These are phyloP conservation scores for Lasiosphaeriaceae sp. DNA, from an alignment of 495 filamentous ascomycete genomes.

Conservation along the genomic window DNA sequence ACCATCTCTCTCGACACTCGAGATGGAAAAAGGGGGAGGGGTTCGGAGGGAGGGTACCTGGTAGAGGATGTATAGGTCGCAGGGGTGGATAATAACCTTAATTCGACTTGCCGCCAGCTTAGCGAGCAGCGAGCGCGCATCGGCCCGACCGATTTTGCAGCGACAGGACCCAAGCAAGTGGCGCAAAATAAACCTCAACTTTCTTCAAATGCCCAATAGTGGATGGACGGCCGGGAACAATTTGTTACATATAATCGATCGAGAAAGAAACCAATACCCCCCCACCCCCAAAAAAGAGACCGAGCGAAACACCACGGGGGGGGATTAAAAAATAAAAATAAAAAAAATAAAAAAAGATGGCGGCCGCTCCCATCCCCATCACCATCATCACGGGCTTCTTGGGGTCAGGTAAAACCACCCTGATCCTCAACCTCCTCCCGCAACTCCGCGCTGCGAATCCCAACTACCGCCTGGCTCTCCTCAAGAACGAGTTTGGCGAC, in stretches of 20 bases:
- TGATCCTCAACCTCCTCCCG: constrained; percentile 83
- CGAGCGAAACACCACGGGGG: too few species aligned
- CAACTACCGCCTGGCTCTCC: constrained; percentile 79
- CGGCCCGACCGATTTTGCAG: background rate
- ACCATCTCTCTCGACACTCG: too few species aligned
- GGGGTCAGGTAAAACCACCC: constrained; percentile 89
- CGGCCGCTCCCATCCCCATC: constrained; percentile 62
- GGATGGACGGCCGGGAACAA: too few species aligned
- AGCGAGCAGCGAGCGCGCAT: background rate
- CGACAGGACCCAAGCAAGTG: background rate
- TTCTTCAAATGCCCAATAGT: too few species aligned
- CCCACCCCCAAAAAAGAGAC: too few species aligned
- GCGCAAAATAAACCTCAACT: background rate
- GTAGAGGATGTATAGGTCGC: background rate
- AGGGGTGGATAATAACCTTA: background rate
- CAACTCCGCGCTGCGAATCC: constrained; percentile 66
- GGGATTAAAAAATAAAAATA: background rate
- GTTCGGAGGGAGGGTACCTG: too few species aligned
- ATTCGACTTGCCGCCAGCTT: background rate
- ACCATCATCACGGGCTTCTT: constrained; percentile 95
- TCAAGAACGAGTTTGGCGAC: constrained; percentile 98
- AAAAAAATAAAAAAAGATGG: background rate
- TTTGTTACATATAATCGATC: background rate
- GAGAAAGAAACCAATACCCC: background rate
- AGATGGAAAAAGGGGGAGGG: too few species aligned